phyloP scores from a whole-genome alignment of 805 yeast species.

The Hanseniaspora taiwanica region DNA sequence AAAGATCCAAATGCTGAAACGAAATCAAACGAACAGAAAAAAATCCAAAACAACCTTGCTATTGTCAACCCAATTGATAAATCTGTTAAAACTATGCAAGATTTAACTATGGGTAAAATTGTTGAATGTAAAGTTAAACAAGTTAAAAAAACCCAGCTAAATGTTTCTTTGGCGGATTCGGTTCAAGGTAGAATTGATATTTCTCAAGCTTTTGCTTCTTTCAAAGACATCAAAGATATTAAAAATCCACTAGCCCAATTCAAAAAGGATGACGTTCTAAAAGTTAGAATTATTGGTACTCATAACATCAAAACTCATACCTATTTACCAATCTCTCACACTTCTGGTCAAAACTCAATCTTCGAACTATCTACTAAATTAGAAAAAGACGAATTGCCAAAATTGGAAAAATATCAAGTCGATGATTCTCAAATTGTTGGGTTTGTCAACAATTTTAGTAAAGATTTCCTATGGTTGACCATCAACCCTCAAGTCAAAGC shows the following conservation, averaged over 20 bases:
- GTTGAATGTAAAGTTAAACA: conserved; percentile 49
- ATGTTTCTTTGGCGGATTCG: conserved; percentile 64
- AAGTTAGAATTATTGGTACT: conserved; percentile 61
- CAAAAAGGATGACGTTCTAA: conserved; percentile 41
- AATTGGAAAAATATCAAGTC: conserved; percentile 30
- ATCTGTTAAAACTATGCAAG: conserved; percentile 33
- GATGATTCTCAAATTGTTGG: conserved; percentile 39
- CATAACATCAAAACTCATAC: conserved; percentile 59
- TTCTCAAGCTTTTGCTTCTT: conserved; percentile 47
- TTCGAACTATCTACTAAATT: conserved; percentile 52
- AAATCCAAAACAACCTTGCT: conserved; percentile 1
- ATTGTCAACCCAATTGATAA: conserved; percentile 47
- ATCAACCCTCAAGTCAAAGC: conserved; percentile 60
- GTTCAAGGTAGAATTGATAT: conserved; percentile 69
- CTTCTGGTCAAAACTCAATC: conserved; percentile 39
- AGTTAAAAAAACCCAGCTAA: conserved; percentile 60
- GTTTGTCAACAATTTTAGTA: conserved; percentile 50
- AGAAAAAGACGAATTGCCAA: conserved; percentile 21
- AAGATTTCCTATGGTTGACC: conserved; percentile 53
- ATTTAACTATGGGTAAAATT: conserved; percentile 44
- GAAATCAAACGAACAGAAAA: conserved; percentile 16
- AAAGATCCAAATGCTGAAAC: conserved; percentile 24
- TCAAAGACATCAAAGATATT: conserved; percentile 41
- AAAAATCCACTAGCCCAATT: conserved; percentile 47
- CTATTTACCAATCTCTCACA: conserved; percentile 53